These are phyloP conservation scores for Saccharomycopsis schoenii DNA, from an alignment of 805 yeast genomes.

Conservation along the genomic window DNA sequence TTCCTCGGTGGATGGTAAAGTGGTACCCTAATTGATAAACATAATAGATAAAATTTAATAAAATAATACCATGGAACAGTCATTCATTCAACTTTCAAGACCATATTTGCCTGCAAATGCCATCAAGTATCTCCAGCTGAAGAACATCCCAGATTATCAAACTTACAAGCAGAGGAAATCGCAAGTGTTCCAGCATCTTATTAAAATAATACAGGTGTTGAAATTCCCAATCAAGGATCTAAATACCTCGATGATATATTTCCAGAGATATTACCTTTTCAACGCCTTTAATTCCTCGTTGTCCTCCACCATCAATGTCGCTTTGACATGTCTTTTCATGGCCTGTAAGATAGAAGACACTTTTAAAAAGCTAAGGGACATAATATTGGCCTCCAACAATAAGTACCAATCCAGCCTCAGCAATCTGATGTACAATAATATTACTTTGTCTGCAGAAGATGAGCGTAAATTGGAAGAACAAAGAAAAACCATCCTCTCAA, in stretches of 20 bases:
- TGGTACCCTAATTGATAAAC: too few relatives aligned
- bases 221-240: constrained; percentile 64
- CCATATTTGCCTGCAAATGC: constrained; percentile 53
- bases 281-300: constrained; percentile 41
- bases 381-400: constrained; percentile 41
- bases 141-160: constrained; percentile 41
- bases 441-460: constrained; percentile 17
- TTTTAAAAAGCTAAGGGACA: constrained; percentile 60
- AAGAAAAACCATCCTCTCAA: constrained; percentile 42
- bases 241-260: constrained; percentile 60
- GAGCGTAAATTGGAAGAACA: constrained; percentile 35
- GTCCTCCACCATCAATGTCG: constrained; percentile 49
- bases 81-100: constrained; percentile 37
- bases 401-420: constrained; percentile 19
- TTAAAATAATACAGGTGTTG: constrained; percentile 41
- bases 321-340: constrained; percentile 55
- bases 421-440: constrained; percentile 10
- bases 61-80: background rate
- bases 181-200: constrained; percentile 44
- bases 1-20: too few relatives aligned
- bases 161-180: constrained; percentile 43
- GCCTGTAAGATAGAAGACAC: constrained; percentile 80
- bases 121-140: constrained; percentile 38
- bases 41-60: too few relatives aligned
- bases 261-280: constrained; percentile 61